Conservation (phyloP, 2,329 filamentous ascomycete genomes). For the Phoma sp. region DNA sequence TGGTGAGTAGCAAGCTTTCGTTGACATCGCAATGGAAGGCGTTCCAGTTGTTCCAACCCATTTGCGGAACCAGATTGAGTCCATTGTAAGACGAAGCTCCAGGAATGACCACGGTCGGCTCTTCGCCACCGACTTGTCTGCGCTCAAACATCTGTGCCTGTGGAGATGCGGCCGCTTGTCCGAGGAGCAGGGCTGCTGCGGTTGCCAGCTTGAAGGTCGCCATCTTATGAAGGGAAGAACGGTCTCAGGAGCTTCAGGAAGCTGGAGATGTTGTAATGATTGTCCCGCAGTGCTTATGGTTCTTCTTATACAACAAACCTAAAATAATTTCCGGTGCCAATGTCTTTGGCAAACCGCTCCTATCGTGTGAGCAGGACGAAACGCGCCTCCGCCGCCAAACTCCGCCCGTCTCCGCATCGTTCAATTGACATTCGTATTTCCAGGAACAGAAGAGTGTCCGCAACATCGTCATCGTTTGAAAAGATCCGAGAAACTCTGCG, state of each 20-base stretch:
- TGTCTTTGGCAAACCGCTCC: neutral
- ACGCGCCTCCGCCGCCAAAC: neutral
- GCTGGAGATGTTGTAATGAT: constrained; percentile 2
- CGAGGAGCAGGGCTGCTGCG: constrained; percentile 13
- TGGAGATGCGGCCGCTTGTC: constrained; percentile 9
- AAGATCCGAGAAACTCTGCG: constrained; percentile 16
- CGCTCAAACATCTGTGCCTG: constrained; percentile 14
- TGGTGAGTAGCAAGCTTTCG: constrained; percentile 55
- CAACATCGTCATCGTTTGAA: constrained; percentile 6
- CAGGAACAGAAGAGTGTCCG: constrained; percentile 13
- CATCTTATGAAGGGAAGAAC: constrained; percentile 1
- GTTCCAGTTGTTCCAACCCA: constrained; percentile 50
- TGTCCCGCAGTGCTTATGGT: neutral
- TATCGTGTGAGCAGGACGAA: neutral
- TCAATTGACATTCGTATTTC: neutral
- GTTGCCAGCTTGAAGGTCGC: constrained; percentile 13
- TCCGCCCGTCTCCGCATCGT: neutral
- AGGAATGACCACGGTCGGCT: constrained; percentile 9
- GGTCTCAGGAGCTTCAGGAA: neutral
- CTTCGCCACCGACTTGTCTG: constrained; percentile 13
- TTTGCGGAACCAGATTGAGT: constrained; percentile 47
- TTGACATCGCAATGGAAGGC: constrained; percentile 56
- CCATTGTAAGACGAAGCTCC: constrained; percentile 42
- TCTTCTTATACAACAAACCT: constrained; percentile 6
- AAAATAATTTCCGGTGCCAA: neutral